Evolutionary conservation across 2,329 filamentous ascomycete species (phyloP).

Genomic region (Colletotrichum camelliae): DNA sequence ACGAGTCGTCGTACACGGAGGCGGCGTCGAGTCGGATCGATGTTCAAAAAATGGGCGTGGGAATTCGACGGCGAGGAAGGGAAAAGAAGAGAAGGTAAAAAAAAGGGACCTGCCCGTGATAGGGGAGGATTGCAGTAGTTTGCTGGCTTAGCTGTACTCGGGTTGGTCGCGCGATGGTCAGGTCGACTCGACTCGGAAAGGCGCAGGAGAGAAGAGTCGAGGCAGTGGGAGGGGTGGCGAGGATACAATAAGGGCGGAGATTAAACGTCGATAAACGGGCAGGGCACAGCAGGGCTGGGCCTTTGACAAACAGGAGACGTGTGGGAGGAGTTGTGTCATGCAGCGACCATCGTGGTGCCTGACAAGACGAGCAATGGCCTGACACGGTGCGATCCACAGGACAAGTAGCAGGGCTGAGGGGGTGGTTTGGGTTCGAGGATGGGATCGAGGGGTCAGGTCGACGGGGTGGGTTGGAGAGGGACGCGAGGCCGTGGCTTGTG

Average conservation of each 20-base stretch:
- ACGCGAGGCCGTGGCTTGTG: background rate
- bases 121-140: slow-evolving; percentile 26
- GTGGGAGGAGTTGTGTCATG: slow-evolving; percentile 22
- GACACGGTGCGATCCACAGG: slow-evolving; percentile 18
- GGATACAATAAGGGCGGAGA: slow-evolving; percentile 21
- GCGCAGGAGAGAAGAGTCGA: slow-evolving; percentile 19
- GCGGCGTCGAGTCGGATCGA: slow-evolving; percentile 22
- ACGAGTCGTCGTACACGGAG: background rate
- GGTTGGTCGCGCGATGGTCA: slow-evolving; percentile 20
- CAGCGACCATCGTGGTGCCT: slow-evolving; percentile 19
- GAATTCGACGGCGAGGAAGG: background rate
- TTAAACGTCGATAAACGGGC: slow-evolving; percentile 21
- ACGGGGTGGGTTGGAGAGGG: background rate
- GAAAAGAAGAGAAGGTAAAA: slow-evolving; percentile 20
- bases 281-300: slow-evolving; percentile 17
- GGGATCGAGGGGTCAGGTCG: background rate
- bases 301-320: slow-evolving; percentile 16
- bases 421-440: slow-evolving; percentile 1
- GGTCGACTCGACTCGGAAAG: slow-evolving; percentile 20
- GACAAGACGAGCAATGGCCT: slow-evolving; percentile 12
- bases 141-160: slow-evolving; percentile 17
- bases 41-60: slow-evolving; percentile 17
- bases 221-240: slow-evolving; percentile 20
- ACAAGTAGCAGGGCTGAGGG: slow-evolving; percentile 14
- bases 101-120: slow-evolving; percentile 38